phyloP scores from a whole-genome alignment of 768 basidiomycete genomes.

The Boletus tylopilopsis region DNA sequence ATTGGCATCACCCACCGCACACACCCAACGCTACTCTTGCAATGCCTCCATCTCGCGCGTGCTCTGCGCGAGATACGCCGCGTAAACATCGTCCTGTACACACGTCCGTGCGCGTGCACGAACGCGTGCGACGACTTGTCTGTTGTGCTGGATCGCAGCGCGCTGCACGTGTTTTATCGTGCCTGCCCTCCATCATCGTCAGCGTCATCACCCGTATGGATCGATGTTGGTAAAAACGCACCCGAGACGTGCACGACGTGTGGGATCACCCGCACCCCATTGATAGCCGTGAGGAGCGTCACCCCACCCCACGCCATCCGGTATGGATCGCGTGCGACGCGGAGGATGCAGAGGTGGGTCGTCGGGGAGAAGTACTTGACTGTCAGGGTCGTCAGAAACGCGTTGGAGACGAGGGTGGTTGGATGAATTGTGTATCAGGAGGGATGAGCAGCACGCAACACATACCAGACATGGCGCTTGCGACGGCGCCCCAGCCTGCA shows the following conservation, averaged over 20 bases:
- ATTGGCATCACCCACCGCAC: too few species aligned
- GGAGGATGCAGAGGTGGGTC: constrained; percentile 81
- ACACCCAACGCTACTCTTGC: constrained; percentile 44
- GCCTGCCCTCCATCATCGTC: constrained; percentile 41
- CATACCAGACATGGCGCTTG: constrained; percentile 68
- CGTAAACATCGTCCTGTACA: constrained; percentile 55
- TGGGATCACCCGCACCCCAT: constrained; percentile 59
- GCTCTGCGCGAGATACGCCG: constrained; percentile 53
- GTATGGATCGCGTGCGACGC: constrained; percentile 80
- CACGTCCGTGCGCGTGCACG: too few species aligned
- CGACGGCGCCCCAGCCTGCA: constrained; percentile 81
- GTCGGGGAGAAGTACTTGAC: constrained; percentile 88
- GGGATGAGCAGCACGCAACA: too few species aligned
- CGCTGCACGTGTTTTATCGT: constrained; percentile 85
- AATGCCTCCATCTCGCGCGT: constrained; percentile 60
- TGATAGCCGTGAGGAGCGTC: constrained; percentile 63
- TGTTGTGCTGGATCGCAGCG: constrained; percentile 71
- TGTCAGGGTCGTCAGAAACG: constrained; percentile 34
- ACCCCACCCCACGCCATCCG: constrained; percentile 76
- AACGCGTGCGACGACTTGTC: constrained; percentile 65
- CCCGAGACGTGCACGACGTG: constrained; percentile 81
- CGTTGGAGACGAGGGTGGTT: too few species aligned
- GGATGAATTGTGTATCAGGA: too few species aligned
- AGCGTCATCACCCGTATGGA: too few species aligned
- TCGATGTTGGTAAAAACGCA: constrained; percentile 29